These are phyloP conservation scores for Colletotrichum eremochloae DNA, from an alignment of 2,329 filamentous ascomycete species.

Conservation along the genomic window DNA sequence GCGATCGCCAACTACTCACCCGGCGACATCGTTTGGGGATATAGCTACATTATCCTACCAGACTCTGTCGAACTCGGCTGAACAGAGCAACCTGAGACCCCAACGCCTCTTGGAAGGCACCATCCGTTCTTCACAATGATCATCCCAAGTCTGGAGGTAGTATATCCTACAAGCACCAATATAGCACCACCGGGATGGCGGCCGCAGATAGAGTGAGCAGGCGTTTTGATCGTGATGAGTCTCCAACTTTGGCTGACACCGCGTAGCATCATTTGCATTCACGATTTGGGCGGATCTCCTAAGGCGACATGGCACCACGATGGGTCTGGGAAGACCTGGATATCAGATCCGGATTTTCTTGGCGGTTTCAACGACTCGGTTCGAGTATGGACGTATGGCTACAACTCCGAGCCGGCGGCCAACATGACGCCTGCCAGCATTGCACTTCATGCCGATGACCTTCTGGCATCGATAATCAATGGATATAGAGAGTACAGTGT, in stretches of 20 bases:
- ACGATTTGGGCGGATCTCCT: constrained; percentile 44
- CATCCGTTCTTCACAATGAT: constrained; percentile 19
- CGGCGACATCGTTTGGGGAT: background rate
- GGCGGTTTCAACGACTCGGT: constrained; percentile 37
- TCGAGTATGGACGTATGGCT: constrained; percentile 45
- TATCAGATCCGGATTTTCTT: constrained; percentile 46
- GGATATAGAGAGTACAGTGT: constrained; percentile 31
- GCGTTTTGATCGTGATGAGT: background rate
- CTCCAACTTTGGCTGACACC: constrained; percentile 40
- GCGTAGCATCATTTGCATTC: constrained; percentile 45
- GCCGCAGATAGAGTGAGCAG: constrained; percentile 20
- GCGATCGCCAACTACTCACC: background rate
- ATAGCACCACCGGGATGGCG: constrained; percentile 30
- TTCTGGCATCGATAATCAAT: constrained; percentile 36
- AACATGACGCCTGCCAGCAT: constrained; percentile 46
- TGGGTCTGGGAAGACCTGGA: constrained; percentile 46
- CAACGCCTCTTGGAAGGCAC: background rate
- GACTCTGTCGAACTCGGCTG: background rate
- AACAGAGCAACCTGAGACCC: background rate
- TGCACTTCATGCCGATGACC: constrained; percentile 45
- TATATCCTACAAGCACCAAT: constrained; percentile 29
- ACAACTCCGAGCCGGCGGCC: constrained; percentile 45
- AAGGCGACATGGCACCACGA: constrained; percentile 45
- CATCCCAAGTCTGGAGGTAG: constrained; percentile 34
- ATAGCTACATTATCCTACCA: background rate